Evolutionary conservation across 2,329 filamentous ascomycete species (phyloP).

Genomic region (Reticulascus tulasneorum): DNA sequence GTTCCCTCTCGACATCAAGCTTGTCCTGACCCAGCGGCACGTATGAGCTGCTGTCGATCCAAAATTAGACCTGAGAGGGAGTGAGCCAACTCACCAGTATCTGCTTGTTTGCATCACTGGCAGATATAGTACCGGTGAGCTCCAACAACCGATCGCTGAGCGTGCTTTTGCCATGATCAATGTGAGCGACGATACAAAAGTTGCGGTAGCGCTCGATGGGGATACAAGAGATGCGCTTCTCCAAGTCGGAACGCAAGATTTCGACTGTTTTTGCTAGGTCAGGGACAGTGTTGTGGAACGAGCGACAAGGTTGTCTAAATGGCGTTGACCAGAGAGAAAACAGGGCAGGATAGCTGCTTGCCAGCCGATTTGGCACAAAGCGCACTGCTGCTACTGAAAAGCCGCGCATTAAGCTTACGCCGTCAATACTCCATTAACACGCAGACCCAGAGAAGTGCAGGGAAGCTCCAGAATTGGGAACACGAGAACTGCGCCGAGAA

Average conservation of each 20-base stretch:
- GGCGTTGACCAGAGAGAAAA: slow-evolving; percentile 5
- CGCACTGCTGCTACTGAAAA: slow-evolving; percentile 7
- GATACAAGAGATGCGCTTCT: slow-evolving; percentile 65
- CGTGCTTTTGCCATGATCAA: slow-evolving; percentile 98
- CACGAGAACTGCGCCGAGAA: too few relatives aligned
- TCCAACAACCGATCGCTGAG: slow-evolving; percentile 90
- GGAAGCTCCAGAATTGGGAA: too few relatives aligned
- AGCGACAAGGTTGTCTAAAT: slow-evolving; percentile 1
- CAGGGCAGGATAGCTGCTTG: too few relatives aligned
- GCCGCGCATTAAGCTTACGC: slow-evolving; percentile 10
- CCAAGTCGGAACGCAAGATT: slow-evolving; percentile 35
- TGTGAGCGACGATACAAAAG: slow-evolving; percentile 98
- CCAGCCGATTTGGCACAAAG: slow-evolving; percentile 8
- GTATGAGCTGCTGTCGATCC: slow-evolving; percentile 3
- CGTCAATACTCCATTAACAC: too few relatives aligned
- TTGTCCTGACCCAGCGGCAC: too few relatives aligned
- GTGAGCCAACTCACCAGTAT: slow-evolving; percentile 52
- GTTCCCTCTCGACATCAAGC: slow-evolving; percentile 85
- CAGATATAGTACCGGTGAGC: slow-evolving; percentile 85
- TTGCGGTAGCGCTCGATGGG: slow-evolving; percentile 81
- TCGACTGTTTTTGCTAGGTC: slow-evolving; percentile 6
- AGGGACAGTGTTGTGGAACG: slow-evolving; percentile 3
- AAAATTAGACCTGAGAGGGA: background rate
- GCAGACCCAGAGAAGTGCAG: too few relatives aligned
- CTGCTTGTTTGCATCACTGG: slow-evolving; percentile 82